phyloP scores from a whole-genome alignment of 257 asterid species.

The Solanum microdontum region DNA sequence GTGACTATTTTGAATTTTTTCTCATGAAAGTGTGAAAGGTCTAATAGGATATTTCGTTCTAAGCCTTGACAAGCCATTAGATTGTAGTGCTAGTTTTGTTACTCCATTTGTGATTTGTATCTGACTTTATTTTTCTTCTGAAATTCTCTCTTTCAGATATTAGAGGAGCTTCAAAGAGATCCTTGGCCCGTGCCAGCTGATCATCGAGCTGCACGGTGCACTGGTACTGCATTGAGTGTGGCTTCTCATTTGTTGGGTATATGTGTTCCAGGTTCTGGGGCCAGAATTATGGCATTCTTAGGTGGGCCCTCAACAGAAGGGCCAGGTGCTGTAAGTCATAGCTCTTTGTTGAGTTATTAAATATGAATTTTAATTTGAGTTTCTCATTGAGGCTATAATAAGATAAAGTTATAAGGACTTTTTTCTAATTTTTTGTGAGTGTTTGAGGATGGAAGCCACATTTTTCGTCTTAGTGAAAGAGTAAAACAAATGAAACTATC shows the following conservation, averaged over 20 bases:
- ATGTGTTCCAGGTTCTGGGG: slow-evolving; percentile 95
- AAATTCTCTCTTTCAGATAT: slow-evolving; percentile 38
- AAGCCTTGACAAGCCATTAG: neutral
- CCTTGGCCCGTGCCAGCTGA: slow-evolving; percentile 95
- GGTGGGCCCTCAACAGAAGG: slow-evolving; percentile 99
- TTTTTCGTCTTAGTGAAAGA: neutral
- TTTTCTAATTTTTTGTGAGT: neutral
- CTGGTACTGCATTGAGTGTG: slow-evolving; percentile 85
- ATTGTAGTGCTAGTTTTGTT: slow-evolving; percentile 8
- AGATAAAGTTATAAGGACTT: neutral
- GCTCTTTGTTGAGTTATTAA: neutral
- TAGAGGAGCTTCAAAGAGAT: slow-evolving; percentile 97
- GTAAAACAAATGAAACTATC: neutral
- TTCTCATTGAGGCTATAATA: neutral
- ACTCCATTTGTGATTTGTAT: neutral
- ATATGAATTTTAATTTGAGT: neutral
- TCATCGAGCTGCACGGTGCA: slow-evolving; percentile 84
- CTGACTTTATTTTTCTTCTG: neutral
- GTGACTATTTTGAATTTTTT: neutral
- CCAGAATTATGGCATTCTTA: slow-evolving; percentile 88
- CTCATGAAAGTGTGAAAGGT: neutral
- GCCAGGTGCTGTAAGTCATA: slow-evolving; percentile 68
- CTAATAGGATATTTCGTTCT: neutral
- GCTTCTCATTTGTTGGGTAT: slow-evolving; percentile 93
- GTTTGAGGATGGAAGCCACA: neutral